Conservation (phyloP, 129 eudicot genomes). For the Chrysanthemum seticuspe region DNA sequence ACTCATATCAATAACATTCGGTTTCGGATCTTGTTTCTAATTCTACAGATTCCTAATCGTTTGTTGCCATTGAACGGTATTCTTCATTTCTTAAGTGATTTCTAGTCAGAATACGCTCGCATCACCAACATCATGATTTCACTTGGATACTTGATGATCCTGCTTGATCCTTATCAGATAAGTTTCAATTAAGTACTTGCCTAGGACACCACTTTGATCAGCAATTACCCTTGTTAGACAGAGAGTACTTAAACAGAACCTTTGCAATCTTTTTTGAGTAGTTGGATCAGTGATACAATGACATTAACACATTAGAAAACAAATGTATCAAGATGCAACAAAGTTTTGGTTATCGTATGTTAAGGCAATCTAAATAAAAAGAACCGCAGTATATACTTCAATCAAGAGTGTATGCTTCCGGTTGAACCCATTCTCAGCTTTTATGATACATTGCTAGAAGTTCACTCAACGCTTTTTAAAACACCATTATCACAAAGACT, state of each 20-base stretch:
- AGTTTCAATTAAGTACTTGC: constrained; percentile 6
- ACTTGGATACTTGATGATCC: constrained; percentile 6
- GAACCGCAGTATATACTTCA: neutral
- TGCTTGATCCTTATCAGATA: neutral
- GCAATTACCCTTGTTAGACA: neutral
- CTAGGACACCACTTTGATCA: constrained; percentile 8
- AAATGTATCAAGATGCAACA: neutral
- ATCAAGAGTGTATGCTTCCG: neutral
- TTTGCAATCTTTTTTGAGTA: neutral
- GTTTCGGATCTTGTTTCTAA: too few species aligned
- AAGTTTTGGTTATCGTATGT: neutral
- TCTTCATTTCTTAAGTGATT: too few species aligned
- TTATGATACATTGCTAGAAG: neutral
- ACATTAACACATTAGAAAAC: neutral
- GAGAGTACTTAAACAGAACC: neutral
- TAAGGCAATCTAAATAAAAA: neutral
- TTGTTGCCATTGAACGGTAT: too few species aligned
- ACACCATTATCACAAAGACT: neutral
- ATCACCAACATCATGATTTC: constrained; percentile 7
- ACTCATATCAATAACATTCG: too few species aligned
- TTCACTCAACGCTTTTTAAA: constrained; percentile 5
- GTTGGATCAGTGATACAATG: constrained; percentile 9
- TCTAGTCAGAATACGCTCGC: too few species aligned
- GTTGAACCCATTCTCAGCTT: neutral
- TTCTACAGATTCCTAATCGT: too few species aligned